These are phyloP conservation scores for Fusarium chlamydosporum DNA, from an alignment of 2,329 filamentous ascomycete genomes.

Conservation along the genomic window DNA sequence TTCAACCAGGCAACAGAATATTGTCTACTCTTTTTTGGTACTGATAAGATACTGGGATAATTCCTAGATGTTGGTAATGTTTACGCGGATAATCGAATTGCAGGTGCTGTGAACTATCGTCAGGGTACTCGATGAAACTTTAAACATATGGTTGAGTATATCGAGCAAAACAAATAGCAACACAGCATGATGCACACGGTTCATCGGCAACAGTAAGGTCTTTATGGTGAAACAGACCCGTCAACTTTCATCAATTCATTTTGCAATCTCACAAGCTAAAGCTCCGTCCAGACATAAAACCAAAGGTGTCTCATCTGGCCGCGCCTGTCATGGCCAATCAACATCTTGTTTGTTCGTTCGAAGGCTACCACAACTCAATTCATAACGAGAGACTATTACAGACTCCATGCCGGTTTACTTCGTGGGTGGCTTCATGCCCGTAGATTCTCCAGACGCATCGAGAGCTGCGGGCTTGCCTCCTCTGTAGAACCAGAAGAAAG, in stretches of 20 bases:
- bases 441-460: slow-evolving; percentile 28
- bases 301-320: background rate
- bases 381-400: background rate
- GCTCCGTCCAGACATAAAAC: background rate
- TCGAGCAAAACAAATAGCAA: background rate
- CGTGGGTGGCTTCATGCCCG: slow-evolving; percentile 17
- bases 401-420: slow-evolving; percentile 29
- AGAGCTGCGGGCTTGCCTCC: slow-evolving; percentile 32
- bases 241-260: background rate
- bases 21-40: background rate
- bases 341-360: background rate
- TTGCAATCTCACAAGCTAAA: slow-evolving; percentile 5
- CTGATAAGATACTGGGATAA: fast-evolving
- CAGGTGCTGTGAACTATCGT: background rate
- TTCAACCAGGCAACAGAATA: background rate
- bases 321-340: background rate
- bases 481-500: slow-evolving; percentile 40
- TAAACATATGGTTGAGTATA: background rate
- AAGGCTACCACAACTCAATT: no score
- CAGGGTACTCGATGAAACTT: background rate
- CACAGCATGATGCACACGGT: background rate
- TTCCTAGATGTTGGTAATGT: background rate
- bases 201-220: background rate
- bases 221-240: background rate
- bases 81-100: background rate